Conservation (phyloP, 495 filamentous ascomycete species). For the Annulohypoxylon stygium region DNA sequence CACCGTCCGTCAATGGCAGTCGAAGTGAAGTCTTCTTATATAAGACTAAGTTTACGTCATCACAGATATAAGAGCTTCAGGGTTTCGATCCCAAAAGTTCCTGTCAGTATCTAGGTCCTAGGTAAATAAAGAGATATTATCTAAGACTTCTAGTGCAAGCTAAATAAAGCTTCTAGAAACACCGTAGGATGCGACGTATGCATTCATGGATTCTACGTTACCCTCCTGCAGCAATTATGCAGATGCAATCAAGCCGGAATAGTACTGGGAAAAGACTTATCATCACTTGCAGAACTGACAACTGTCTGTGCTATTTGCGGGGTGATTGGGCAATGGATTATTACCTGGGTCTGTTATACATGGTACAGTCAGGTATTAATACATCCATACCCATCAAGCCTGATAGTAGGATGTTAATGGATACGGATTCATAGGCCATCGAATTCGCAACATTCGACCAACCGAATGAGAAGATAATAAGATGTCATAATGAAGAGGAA, state of each 20-base stretch:
- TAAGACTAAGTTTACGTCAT: neutral
- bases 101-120: neutral
- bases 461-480: slow-evolving; percentile 18
- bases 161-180: slow-evolving; percentile 37
- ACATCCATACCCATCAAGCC: neutral
- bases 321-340: slow-evolving; percentile 32
- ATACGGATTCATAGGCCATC: neutral
- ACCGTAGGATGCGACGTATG: slow-evolving; percentile 10
- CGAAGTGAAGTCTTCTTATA: neutral
- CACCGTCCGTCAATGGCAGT: neutral
- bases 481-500: slow-evolving; percentile 10
- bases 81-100: neutral
- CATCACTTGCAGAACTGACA: slow-evolving; percentile 39
- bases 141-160: neutral
- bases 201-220: slow-evolving; percentile 20
- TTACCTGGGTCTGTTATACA: neutral
- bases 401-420: neutral
- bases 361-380: slow-evolving; percentile 4
- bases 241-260: slow-evolving; percentile 12
- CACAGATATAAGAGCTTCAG: neutral
- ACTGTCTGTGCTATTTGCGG: slow-evolving; percentile 36
- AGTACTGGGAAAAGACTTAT: slow-evolving; percentile 19
- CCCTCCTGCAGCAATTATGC: slow-evolving; percentile 25
- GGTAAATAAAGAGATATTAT: neutral
- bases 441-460: slow-evolving; percentile 1